Percentiles rank a stretch among this genome's conserved stretches.
Conservation (phyloP, 1,284 basidiomycete species). For the Naganishia albida region DNA sequence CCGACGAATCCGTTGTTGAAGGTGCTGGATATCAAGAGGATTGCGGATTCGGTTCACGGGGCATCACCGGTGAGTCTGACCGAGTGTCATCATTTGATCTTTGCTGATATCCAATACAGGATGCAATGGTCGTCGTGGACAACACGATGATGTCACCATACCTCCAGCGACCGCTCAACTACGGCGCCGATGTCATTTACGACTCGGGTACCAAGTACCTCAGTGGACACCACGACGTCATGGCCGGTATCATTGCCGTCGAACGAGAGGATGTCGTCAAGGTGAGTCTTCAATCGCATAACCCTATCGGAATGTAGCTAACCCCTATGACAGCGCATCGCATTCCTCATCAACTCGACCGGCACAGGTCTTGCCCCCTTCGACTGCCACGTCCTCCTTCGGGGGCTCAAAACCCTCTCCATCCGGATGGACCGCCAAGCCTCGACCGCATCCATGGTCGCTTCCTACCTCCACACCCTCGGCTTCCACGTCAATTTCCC, state of each 20-base stretch:
- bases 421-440: conserved; percentile 96
- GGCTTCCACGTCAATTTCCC: conserved; percentile 96
- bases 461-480: conserved; percentile 78
- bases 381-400: conserved; percentile 91
- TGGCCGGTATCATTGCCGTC: conserved; percentile 94
- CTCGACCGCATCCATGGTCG: conserved; percentile 77
- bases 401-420: conserved; percentile 95
- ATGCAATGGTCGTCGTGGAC: conserved; percentile 88
- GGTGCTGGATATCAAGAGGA: conserved; percentile 83
- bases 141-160: conserved; percentile 99
- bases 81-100: neutral
- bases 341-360: conserved; percentile 91
- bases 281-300: conserved; percentile 54
- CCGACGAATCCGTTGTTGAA: conserved; percentile 98
- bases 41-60: conserved; percentile 77
- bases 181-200: conserved; percentile 95
- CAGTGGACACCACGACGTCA: conserved; percentile 96
- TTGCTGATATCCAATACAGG: conserved; percentile 37
- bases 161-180: conserved; percentile 89
- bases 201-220: conserved; percentile 98
- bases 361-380: conserved; percentile 96
- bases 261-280: conserved; percentile 87
- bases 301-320: neutral
- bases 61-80: conserved; percentile 60
- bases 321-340: conserved; percentile 66